A percentile compares a stretch with the other conserved stretches of the same genome.
Evolutionary conservation across 805 yeast genomes (phyloP).

Genomic region (Blastobotrys chiropterorum): DNA sequence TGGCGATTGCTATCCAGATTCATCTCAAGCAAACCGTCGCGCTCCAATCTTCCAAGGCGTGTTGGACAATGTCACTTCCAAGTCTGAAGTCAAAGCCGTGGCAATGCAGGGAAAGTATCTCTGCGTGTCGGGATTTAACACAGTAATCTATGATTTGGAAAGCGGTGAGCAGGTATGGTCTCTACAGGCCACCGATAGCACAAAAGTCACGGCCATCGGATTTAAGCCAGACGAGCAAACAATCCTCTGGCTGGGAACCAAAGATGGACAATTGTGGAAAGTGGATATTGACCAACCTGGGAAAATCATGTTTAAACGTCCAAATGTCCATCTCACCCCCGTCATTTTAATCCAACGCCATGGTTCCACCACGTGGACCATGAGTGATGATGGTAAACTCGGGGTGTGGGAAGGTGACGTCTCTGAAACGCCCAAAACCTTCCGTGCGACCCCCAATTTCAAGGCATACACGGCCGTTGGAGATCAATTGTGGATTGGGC

Average conservation of each 20-base stretch:
- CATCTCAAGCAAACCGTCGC: constrained; percentile 28
- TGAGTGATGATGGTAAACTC: constrained; percentile 34
- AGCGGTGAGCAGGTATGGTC: constrained; percentile 24
- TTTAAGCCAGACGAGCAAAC: constrained; percentile 20
- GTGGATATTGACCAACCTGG: constrained; percentile 18
- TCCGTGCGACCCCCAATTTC: constrained; percentile 26
- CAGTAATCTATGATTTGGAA: constrained; percentile 21
- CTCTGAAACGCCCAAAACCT: constrained; percentile 24
- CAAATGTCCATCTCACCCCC: constrained; percentile 20
- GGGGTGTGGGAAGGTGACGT: constrained; percentile 30
- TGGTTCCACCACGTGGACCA: constrained; percentile 26
- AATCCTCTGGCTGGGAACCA: constrained; percentile 30
- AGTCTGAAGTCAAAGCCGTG: constrained; percentile 20
- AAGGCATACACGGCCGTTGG: constrained; percentile 22
- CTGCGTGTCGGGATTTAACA: constrained; percentile 17
- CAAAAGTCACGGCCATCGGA: constrained; percentile 23
- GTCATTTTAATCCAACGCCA: constrained; percentile 16
- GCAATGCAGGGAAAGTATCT: constrained; percentile 21
- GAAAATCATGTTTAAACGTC: constrained; percentile 18
- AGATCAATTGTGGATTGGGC: constrained; percentile 30
- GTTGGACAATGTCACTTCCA: constrained; percentile 19
- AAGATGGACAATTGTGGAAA: constrained; percentile 31
- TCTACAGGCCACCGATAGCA: constrained; percentile 18
- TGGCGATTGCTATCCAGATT: constrained; percentile 21
- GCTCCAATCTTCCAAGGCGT: constrained; percentile 25